Base-by-base conservation (phyloP, 208 protist species). In the Kentomonas sorsogonicus region DNA sequence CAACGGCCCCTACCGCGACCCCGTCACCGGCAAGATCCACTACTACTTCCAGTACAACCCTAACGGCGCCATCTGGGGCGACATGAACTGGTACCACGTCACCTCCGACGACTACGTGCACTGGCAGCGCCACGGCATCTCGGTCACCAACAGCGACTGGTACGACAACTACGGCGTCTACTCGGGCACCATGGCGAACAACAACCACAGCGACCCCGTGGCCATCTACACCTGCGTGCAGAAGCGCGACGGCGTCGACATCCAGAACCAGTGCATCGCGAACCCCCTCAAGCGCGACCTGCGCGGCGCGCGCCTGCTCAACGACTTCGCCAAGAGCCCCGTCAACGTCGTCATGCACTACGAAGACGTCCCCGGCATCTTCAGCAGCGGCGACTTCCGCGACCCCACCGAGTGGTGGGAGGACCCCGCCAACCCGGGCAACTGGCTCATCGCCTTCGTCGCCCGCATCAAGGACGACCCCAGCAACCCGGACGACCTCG, bases 21-120 rank as follows among this genome's bases (percentile, higher is more conserved):
- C 75, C 29, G 64, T 80, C 56, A 86, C 59, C 27, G 68, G 66
- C 26, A 71, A 65, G 36, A 72, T 79, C 27, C 63, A 83, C 54
- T 47, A 78, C 45, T 80, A 79, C 75, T 79, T 83, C 65, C 75
- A 86, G 69, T 83, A 83, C 69, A 80, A 83, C 72, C 79, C 79
- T 18, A 54, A 72, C 63, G 60, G 62, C 53, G 60, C 77, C 40
- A 51, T 83, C 33, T 78, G 71, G 70, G 77, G 77, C 31, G 72
- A 79, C 61, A 79, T 77, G 44, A 59, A 41, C 38, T 85, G 77
- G 77, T 85, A 81, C 57, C 72, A 84, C 71, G 61, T 78, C 40
- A 80, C 77, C 25, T 75, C 69, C 38, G 58, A 61, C 22, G 73
- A 84, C 69, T 80, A 84, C 63, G 77, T 80, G 33, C 72, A 76